These are phyloP conservation scores for Yarrowia bubula DNA, from an alignment of 805 yeast species.

Conservation along the genomic window DNA sequence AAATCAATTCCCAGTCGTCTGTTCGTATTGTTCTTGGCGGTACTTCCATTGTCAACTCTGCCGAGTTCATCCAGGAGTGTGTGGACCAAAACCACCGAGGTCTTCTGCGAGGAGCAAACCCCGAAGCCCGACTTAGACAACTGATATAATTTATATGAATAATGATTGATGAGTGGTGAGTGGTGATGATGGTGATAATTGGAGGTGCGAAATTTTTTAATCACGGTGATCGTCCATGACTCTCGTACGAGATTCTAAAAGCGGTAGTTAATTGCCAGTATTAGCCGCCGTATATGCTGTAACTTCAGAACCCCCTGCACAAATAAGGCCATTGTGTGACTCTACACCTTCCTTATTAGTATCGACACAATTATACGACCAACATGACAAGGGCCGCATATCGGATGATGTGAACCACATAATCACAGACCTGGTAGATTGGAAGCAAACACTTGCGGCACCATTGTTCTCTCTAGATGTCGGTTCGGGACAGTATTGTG, in stretches of 20 bases:
- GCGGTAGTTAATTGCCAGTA: too few species aligned
- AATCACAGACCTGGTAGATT: background rate
- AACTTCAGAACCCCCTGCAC: background rate
- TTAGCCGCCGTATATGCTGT: background rate
- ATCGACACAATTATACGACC: background rate
- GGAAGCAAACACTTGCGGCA: background rate
- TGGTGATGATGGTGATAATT: background rate
- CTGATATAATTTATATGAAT: slow-evolving; percentile 17
- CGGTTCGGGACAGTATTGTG: too few species aligned
- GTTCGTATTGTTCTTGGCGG: slow-evolving; percentile 81
- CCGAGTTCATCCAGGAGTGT: slow-evolving; percentile 39
- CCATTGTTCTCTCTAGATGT: background rate
- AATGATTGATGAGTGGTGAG: background rate
- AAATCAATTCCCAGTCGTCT: slow-evolving; percentile 53
- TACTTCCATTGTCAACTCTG: slow-evolving; percentile 54
- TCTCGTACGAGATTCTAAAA: background rate
- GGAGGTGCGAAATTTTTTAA: background rate
- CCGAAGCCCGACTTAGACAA: slow-evolving; percentile 19
- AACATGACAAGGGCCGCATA: background rate
- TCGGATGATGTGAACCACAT: background rate
- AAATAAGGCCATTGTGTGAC: background rate
- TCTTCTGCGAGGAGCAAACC: slow-evolving; percentile 13
- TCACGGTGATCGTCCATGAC: too few species aligned
- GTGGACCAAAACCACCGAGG: slow-evolving; percentile 23
- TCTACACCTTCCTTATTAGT: background rate